Evolutionary conservation across 495 filamentous ascomycete genomes (phyloP).

Genomic region (Neurospora discreta): DNA sequence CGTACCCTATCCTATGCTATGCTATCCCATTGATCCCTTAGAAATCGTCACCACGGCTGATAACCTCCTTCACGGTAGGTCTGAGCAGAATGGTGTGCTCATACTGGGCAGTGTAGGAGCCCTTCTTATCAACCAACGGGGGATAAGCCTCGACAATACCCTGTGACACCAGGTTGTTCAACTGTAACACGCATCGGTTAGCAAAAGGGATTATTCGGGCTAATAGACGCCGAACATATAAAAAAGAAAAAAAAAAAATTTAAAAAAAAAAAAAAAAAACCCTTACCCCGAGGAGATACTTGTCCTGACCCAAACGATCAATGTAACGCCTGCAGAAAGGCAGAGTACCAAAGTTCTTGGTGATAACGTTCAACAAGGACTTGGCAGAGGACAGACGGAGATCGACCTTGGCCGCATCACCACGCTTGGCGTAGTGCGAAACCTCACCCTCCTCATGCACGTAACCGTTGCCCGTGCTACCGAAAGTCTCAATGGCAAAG

Average conservation of each 20-base stretch:
- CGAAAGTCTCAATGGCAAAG: constrained; percentile 91
- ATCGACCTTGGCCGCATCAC: constrained; percentile 54
- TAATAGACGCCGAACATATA: not conserved
- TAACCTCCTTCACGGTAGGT: constrained; percentile 84
- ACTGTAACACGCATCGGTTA: constrained; percentile 29
- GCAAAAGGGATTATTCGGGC: not conserved
- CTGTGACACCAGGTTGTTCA: constrained; percentile 76
- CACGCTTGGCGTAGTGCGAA: constrained; percentile 62
- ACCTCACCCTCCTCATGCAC: constrained; percentile 74
- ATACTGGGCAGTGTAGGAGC: constrained; percentile 87
- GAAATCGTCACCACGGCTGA: constrained; percentile 86
- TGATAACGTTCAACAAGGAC: constrained; percentile 71
- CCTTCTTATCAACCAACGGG: constrained; percentile 83
- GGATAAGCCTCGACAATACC: constrained; percentile 88
- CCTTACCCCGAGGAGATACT: constrained; percentile 76
- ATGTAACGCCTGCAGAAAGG: constrained; percentile 80
- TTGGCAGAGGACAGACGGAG: constrained; percentile 67
- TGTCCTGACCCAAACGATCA: constrained; percentile 76
- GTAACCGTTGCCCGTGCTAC: constrained; percentile 80
- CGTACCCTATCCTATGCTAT: not conserved
- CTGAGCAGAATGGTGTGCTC: constrained; percentile 90
- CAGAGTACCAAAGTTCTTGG: constrained; percentile 84
- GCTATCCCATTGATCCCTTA: constrained; percentile 24
- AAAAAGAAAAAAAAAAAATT: no score
- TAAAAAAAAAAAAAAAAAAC: no score